These are phyloP conservation scores for Tetrapisispora taiwanensis DNA, from an alignment of 805 yeast genomes.

Conservation along the genomic window DNA sequence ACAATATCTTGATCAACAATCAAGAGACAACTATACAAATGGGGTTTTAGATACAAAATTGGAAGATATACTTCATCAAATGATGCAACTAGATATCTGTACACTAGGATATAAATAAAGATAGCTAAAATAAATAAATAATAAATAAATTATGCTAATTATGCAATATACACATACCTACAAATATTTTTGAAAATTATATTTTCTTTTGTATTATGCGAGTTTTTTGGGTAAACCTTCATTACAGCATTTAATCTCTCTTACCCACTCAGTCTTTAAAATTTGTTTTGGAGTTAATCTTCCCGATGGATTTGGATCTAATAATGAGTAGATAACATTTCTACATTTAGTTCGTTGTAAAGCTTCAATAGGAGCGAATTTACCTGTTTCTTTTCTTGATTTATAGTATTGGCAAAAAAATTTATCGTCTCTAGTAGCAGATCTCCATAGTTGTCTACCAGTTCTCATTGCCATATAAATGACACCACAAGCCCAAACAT, in stretches of 20 bases:
- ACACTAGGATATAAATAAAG: conserved; percentile 45
- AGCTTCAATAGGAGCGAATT: conserved; percentile 84
- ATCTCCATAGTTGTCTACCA: conserved; percentile 86
- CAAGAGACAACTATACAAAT: conserved; percentile 74
- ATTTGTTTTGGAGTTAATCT: conserved; percentile 84
- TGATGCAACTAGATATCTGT: conserved; percentile 61
- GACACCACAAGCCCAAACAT: conserved; percentile 90
- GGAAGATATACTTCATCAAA: conserved; percentile 57
- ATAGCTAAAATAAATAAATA: background rate
- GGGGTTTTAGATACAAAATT: conserved; percentile 67
- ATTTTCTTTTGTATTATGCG: background rate
- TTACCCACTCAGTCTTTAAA: conserved; percentile 89
- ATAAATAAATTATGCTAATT: conserved; percentile 2
- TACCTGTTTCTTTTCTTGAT: conserved; percentile 72
- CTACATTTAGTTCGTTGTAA: conserved; percentile 82
- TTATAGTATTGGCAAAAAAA: conserved; percentile 64
- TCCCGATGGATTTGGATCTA: conserved; percentile 84
- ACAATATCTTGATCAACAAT: conserved; percentile 61
- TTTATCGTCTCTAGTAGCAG: conserved; percentile 73
- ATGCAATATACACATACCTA: conserved; percentile 1
- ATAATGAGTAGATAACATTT: conserved; percentile 83
- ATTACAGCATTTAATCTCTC: conserved; percentile 73
- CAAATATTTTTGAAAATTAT: background rate
- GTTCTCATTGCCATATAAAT: conserved; percentile 91
- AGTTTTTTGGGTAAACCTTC: conserved; percentile 36